Conservation (phyloP, 139 green algal genomes). For the Auxenochlorella protothecoides region DNA sequence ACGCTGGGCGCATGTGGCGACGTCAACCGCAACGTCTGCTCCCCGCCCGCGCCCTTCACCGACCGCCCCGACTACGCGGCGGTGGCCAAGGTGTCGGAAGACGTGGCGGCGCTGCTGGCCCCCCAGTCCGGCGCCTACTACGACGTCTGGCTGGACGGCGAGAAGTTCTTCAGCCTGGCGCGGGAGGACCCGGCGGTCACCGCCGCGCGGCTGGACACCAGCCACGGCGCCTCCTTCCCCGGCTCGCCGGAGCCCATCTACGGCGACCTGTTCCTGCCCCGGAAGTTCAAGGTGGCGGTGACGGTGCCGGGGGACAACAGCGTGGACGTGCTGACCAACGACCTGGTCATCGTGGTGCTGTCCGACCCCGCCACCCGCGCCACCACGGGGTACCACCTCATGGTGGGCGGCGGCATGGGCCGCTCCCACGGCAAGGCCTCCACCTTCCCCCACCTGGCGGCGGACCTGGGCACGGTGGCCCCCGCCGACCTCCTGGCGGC, state of each 20-base stretch:
- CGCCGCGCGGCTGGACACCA: slow-evolving; percentile 73
- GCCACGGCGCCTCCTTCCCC: slow-evolving; percentile 92
- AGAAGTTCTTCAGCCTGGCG: slow-evolving; percentile 88
- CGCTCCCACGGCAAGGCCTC: slow-evolving; percentile 47
- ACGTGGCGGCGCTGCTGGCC: slow-evolving; percentile 72
- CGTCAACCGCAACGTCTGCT: slow-evolving; percentile 94
- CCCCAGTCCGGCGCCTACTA: slow-evolving; percentile 97
- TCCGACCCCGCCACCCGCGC: slow-evolving; percentile 45
- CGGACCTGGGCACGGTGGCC: slow-evolving; percentile 84
- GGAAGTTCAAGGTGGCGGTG: slow-evolving; percentile 96
- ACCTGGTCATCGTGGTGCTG: slow-evolving; percentile 86
- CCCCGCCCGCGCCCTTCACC: slow-evolving; percentile 59
- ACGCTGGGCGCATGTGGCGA: slow-evolving; percentile 95
- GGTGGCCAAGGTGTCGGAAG: slow-evolving; percentile 39
- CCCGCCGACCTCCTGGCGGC: slow-evolving; percentile 93
- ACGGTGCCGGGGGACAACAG: slow-evolving; percentile 87
- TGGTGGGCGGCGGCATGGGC: slow-evolving; percentile 93
- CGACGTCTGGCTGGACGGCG: slow-evolving; percentile 98
- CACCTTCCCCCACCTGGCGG: slow-evolving; percentile 86
- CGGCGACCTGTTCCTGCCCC: slow-evolving; percentile 86
- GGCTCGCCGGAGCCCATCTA: slow-evolving; percentile 95
- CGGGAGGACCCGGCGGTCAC: slow-evolving; percentile 87
- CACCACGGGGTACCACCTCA: slow-evolving; percentile 85
- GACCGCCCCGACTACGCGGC: slow-evolving; percentile 76
- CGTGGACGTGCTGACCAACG: slow-evolving; percentile 97